A percentile compares a stretch with the other conserved stretches of the same genome.
These are phyloP conservation scores for Pestalotiopsis sp. DNA, from an alignment of 2,329 filamentous ascomycete genomes.

Conservation along the genomic window DNA sequence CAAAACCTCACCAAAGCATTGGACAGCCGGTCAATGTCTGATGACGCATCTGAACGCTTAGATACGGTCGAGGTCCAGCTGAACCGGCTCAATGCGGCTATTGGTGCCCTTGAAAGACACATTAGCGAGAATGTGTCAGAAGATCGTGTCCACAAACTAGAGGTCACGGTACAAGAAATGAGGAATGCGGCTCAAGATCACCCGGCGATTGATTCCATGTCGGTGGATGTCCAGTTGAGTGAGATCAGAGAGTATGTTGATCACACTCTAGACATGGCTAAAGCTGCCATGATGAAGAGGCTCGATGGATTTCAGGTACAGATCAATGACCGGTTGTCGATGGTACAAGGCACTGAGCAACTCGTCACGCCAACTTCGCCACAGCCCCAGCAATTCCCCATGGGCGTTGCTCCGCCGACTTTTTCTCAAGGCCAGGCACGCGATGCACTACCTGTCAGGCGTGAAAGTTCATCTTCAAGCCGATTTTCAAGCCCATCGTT, in stretches of 20 bases:
- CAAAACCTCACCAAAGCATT: not conserved
- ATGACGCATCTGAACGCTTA: not conserved
- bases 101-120: not conserved
- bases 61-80: not conserved
- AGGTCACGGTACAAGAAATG: not conserved
- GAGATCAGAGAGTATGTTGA: constrained; percentile 6
- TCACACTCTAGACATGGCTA: not conserved
- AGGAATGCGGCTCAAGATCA: not conserved
- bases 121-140: not conserved
- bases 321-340: not conserved
- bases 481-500: not conserved
- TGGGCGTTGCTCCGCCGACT: not conserved
- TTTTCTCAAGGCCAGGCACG: not conserved
- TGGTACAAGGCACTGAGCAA: not conserved
- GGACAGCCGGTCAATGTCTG: not conserved
- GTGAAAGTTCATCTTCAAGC: not conserved
- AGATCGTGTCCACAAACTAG: not conserved
- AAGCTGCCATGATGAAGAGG: not conserved
- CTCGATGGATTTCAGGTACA: not conserved
- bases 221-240: not conserved
- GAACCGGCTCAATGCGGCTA: not conserved
- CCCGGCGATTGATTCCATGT: not conserved
- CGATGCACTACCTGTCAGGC: not conserved
- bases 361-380: not conserved
- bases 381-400: not conserved